These are phyloP conservation scores for Teratosphaeria viscida DNA, from an alignment of 2,329 filamentous ascomycete species.

Conservation along the genomic window DNA sequence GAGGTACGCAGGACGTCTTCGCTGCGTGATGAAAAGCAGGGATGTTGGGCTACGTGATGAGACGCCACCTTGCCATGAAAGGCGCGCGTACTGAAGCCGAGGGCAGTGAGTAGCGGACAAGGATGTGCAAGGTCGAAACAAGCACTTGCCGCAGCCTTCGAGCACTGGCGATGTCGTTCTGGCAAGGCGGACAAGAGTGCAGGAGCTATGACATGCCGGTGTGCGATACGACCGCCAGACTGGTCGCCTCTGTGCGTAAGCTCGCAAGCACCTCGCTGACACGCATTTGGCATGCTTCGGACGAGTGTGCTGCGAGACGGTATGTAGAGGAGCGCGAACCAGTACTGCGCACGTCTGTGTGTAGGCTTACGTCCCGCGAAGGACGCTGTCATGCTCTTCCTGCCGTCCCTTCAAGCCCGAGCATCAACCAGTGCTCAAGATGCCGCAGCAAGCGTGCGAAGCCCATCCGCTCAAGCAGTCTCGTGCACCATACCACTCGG, in stretches of 20 bases:
- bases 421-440: neutral
- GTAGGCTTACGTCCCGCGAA: constrained; percentile 28
- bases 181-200: constrained; percentile 14
- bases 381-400: constrained; percentile 28
- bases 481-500: constrained; percentile 19
- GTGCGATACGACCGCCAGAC: neutral
- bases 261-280: constrained; percentile 45
- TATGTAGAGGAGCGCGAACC: constrained; percentile 23
- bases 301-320: constrained; percentile 39
- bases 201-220: constrained; percentile 22
- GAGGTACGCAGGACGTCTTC: constrained; percentile 42
- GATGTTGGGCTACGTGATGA: neutral
- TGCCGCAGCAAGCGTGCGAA: neutral
- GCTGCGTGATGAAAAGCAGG: constrained; percentile 9
- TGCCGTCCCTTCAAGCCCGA: constrained; percentile 7
- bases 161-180: constrained; percentile 5
- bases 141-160: constrained; percentile 17
- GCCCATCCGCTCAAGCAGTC: constrained; percentile 9
- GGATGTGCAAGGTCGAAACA: constrained; percentile 14
- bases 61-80: neutral
- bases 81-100: constrained; percentile 16
- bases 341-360: constrained; percentile 31
- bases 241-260: constrained; percentile 32
- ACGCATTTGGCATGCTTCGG: constrained; percentile 41
- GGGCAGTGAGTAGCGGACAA: constrained; percentile 6